phyloP scores from a whole-genome alignment of 257 asterid species.

The Solanum dulcamara region DNA sequence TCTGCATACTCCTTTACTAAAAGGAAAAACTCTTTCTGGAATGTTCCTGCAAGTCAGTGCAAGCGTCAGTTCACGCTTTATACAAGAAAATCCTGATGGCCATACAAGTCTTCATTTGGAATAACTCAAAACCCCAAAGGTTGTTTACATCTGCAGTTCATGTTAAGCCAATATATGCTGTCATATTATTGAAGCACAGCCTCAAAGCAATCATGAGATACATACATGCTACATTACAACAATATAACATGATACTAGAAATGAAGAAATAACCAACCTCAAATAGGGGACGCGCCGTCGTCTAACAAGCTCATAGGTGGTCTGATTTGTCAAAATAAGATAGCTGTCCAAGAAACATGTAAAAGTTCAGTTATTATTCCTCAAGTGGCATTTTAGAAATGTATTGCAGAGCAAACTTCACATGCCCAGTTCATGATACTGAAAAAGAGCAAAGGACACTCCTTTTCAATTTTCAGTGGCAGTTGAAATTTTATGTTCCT shows the following conservation, averaged over 20 bases:
- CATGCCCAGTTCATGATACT: neutral
- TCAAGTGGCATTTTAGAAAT: neutral
- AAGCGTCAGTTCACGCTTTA: neutral
- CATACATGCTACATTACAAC: neutral
- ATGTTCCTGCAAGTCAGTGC: constrained; percentile 40
- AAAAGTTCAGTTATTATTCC: neutral
- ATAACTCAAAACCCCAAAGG: neutral
- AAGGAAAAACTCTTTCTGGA: constrained; percentile 80
- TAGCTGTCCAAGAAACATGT: constrained; percentile 40
- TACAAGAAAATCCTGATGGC: neutral
- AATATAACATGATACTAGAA: neutral
- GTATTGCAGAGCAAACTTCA: neutral
- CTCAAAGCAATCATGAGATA: neutral
- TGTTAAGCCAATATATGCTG: neutral
- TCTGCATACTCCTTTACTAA: constrained; percentile 74
- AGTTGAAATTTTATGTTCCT: neutral
- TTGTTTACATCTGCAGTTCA: neutral
- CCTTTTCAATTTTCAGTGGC: neutral
- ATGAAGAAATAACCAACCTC: constrained; percentile 39
- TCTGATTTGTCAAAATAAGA: constrained; percentile 85
- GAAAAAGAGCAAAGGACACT: neutral
- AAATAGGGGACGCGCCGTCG: constrained; percentile 70
- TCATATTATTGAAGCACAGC: neutral
- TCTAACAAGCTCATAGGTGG: constrained; percentile 84
- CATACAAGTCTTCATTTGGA: neutral